Evolutionary conservation across 257 asterid genomes (phyloP).

Genomic region (Fraxinus pennsylvanica): DNA sequence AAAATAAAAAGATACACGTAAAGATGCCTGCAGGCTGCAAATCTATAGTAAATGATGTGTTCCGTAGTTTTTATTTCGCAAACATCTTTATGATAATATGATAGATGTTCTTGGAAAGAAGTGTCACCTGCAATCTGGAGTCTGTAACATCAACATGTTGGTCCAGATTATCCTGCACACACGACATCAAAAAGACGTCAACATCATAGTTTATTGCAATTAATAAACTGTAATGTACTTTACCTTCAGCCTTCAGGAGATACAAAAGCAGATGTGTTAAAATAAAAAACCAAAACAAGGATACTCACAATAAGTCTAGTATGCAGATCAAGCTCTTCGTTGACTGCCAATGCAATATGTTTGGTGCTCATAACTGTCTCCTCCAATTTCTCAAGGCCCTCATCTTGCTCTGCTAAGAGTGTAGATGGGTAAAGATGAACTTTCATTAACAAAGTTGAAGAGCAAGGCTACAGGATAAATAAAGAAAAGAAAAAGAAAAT

Average conservation of each 20-base stretch:
- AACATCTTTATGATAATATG: neutral
- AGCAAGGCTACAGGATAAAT: conserved; percentile 13
- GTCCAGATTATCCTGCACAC: conserved; percentile 69
- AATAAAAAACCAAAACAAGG: conserved; percentile 18
- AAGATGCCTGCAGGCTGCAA: neutral
- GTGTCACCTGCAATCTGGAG: conserved; percentile 67
- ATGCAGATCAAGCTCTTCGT: conserved; percentile 89
- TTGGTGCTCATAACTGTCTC: conserved; percentile 89
- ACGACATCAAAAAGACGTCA: conserved; percentile 15
- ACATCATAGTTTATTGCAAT: conserved; percentile 2
- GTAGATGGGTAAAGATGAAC: conserved; percentile 7
- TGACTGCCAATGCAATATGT: conserved; percentile 93
- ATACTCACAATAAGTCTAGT: conserved; percentile 80
- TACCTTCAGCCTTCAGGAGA: neutral
- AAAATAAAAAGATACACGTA: neutral
- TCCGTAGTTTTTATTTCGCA: neutral
- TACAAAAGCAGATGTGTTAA: conserved; percentile 13
- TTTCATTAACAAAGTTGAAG: neutral
- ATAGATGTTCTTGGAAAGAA: conserved; percentile 6
- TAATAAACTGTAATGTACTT: conserved; percentile 1
- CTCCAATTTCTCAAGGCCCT: conserved; percentile 85
- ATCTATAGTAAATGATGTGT: neutral
- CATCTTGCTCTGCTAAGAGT: conserved; percentile 78
- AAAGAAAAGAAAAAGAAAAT: neutral
- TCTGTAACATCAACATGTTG: conserved; percentile 79